Conservation (phyloP, 2,329 filamentous ascomycete species). For the Berkeleyomyces basicola region DNA sequence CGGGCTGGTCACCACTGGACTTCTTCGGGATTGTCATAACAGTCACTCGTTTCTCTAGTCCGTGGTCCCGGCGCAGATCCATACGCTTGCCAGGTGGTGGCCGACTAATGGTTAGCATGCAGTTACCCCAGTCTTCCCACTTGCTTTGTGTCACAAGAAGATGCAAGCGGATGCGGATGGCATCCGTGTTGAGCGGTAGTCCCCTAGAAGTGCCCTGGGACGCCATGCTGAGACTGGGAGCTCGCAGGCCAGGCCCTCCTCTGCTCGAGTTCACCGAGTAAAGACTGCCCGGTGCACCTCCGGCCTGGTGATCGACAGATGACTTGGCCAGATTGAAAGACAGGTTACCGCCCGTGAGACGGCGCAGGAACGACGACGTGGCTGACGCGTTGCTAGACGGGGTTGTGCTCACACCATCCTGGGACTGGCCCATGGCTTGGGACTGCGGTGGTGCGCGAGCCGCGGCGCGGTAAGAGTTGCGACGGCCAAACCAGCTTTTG, state of each 20-base stretch:
- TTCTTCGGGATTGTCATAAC: conserved; percentile 55
- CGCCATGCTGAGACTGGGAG: conserved; percentile 40
- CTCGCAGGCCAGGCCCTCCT: conserved; percentile 33
- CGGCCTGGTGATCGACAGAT: conserved; percentile 42
- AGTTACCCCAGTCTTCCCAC: conserved; percentile 85
- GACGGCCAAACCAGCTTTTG: conserved; percentile 43
- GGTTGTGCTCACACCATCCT: conserved; percentile 56
- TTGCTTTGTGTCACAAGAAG: conserved; percentile 57
- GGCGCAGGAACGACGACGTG: conserved; percentile 59
- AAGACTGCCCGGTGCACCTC: conserved; percentile 39
- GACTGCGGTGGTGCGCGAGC: conserved; percentile 35
- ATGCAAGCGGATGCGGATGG: conserved; percentile 77
- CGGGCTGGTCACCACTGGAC: conserved; percentile 31
- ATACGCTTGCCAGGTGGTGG: conserved; percentile 47
- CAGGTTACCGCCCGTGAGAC: conserved; percentile 54
- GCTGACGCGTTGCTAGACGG: conserved; percentile 46
- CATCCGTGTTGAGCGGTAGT: conserved; percentile 49
- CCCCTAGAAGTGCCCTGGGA: conserved; percentile 28
- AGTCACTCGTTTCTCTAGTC: conserved; percentile 70
- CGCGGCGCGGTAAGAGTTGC: conserved; percentile 48
- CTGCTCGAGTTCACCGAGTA: conserved; percentile 42
- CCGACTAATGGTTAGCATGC: conserved; percentile 63
- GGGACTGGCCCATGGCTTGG: conserved; percentile 32
- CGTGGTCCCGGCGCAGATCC: conserved; percentile 42
- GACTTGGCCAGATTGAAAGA: conserved; percentile 71